These are phyloP conservation scores for Nicotiana attenuata DNA, from an alignment of 257 asterid genomes.

Conservation along the genomic window DNA sequence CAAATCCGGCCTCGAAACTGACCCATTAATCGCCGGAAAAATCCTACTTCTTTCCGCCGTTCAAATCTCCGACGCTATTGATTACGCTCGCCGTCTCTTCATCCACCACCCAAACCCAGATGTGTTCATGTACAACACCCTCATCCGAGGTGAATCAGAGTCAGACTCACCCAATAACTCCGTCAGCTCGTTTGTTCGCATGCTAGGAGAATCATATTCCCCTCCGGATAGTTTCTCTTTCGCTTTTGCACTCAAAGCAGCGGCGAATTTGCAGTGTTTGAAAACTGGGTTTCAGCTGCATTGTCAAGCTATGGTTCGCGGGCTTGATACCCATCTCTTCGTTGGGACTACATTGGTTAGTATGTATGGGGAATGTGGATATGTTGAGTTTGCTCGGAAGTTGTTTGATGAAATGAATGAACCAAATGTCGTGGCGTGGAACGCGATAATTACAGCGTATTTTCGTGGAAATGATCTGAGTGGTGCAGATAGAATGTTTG, in stretches of 20 bases:
- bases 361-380: conserved; percentile 75
- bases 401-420: conserved; percentile 72
- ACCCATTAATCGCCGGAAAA: conserved; percentile 63
- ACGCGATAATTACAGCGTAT: conserved; percentile 60
- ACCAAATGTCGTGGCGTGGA: conserved; percentile 78
- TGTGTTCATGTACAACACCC: conserved; percentile 77
- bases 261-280: conserved; percentile 54
- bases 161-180: conserved; percentile 51
- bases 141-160: conserved; percentile 74
- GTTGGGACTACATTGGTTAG: conserved; percentile 85
- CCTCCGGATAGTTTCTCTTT: conserved; percentile 68
- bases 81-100: conserved; percentile 54
- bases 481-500: conserved; percentile 54
- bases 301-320: conserved; percentile 57
- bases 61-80: conserved; percentile 44
- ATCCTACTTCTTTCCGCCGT: conserved; percentile 61
- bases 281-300: conserved; percentile 68
- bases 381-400: conserved; percentile 28
- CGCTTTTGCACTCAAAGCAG: conserved; percentile 66
- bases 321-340: conserved; percentile 53
- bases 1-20: conserved; percentile 50
- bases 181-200: conserved; percentile 34
- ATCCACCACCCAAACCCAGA: conserved; percentile 47
- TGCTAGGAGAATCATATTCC: conserved; percentile 36
- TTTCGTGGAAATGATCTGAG: conserved; percentile 44